Evolutionary conservation across 345 rosid genomes (phyloP), one percentile per base, ranked within the genome.

Genomic region (Boechera divaricarpa): DNA sequence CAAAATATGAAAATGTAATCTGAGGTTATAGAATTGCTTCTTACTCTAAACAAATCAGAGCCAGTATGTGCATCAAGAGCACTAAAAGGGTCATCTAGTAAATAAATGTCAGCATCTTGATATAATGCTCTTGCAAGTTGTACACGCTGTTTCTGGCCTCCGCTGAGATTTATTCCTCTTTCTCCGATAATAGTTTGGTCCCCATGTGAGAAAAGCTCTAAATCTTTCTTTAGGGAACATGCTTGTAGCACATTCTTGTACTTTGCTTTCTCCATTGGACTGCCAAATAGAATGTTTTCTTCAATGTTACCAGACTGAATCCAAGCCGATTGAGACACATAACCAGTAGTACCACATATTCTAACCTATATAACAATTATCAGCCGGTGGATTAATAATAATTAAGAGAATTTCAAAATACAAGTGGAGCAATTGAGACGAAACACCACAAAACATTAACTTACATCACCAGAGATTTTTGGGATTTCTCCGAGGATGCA

Each of bases 1-100:
- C 61, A 67, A 16, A 55, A 38, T 44, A 38, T 57, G 16, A 58
- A 57, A 69, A 39, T 2, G 5, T 45, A 12, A 57, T 12, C 16
- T 35, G 42, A 38, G 32, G 42, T 36, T 36, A 32, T 18, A 28
- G 28, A 36, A 54, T 21, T 29, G 74, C 63, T 81, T 75, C 62
- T 82, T 80, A 96, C 99, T 94, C 89, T 88, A 83, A 96, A 96
- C 80, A 96, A 76, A 47, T 96, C 99, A 65, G 99, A 91, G 77
- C 99, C 89, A 2, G 99, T 96, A 69, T 96, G 99, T 24, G 98
- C 99, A 86, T 96, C 99, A 77, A 96, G 97, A 60, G 99, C 99
- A 85, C 99, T 96, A 80, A 96, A 96, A 59, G 99, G 99, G 74
- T 96, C 99, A 75, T 96, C 99, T 57, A 96, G 97, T 70, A 96